Conservation (phyloP, 2,329 filamentous ascomycete genomes). For the Talaromyces sp. region DNA sequence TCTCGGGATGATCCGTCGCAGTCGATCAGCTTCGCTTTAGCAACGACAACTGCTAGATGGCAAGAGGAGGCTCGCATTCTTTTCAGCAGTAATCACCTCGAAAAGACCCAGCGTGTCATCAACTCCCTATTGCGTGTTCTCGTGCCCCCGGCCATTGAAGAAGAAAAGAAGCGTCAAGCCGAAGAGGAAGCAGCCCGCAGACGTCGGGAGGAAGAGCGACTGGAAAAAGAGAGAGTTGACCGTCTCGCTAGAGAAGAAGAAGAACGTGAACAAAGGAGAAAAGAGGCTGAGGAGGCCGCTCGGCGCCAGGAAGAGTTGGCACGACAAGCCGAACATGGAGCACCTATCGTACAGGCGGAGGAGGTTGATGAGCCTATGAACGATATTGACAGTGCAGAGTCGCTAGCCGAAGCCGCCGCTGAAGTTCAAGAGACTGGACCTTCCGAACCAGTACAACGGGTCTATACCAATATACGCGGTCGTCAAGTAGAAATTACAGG, state of each 20-base stretch:
- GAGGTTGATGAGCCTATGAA: slow-evolving; percentile 64
- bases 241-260: slow-evolving; percentile 65
- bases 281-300: slow-evolving; percentile 67
- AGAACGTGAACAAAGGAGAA: slow-evolving; percentile 66
- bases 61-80: slow-evolving; percentile 85
- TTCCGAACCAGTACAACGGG: slow-evolving; percentile 54
- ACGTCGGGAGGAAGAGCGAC: slow-evolving; percentile 58
- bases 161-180: slow-evolving; percentile 68
- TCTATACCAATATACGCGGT: slow-evolving; percentile 80
- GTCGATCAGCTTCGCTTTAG: slow-evolving; percentile 70
- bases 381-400: slow-evolving; percentile 62
- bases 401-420: slow-evolving; percentile 25
- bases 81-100: slow-evolving; percentile 65
- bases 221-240: slow-evolving; percentile 60
- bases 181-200: slow-evolving; percentile 55
- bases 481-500: slow-evolving; percentile 90
- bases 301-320: slow-evolving; percentile 59
- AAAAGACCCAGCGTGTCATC: slow-evolving; percentile 66
- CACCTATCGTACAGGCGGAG: slow-evolving; percentile 34
- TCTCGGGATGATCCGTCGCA: slow-evolving; percentile 56
- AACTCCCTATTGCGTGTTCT: slow-evolving; percentile 68
- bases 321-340: slow-evolving; percentile 55
- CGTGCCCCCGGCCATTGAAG: slow-evolving; percentile 78
- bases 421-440: slow-evolving; percentile 44
- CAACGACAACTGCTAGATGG: slow-evolving; percentile 73